These are phyloP conservation scores for Dillenia suffruticosa DNA, from an alignment of 164 flowering plant genomes.

Conservation along the genomic window DNA sequence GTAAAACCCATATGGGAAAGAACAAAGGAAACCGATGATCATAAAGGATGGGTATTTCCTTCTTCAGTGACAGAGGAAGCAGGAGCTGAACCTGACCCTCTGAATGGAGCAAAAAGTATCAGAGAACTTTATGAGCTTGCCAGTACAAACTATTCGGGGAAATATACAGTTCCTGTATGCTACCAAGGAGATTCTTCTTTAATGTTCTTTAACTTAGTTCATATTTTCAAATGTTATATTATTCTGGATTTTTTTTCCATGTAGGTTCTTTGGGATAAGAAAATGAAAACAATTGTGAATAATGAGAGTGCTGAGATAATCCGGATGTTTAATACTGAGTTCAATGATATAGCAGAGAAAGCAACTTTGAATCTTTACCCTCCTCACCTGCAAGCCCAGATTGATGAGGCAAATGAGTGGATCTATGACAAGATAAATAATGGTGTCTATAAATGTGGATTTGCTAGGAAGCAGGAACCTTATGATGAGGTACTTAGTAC, in stretches of 20 bases:
- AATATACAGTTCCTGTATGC: conserved; percentile 90
- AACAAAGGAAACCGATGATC: conserved; percentile 82
- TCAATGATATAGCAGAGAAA: conserved; percentile 81
- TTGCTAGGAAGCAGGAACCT: conserved; percentile 82
- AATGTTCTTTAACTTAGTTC: not conserved
- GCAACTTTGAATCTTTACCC: conserved; percentile 80
- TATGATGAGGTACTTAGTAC: conserved; percentile 55
- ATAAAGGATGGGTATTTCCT: conserved; percentile 97
- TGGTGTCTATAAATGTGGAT: conserved; percentile 94
- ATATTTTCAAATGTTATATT: not conserved
- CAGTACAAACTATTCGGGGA: conserved; percentile 75
- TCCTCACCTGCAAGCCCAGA: conserved; percentile 48
- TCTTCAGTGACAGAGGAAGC: conserved; percentile 53
- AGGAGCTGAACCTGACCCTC: conserved; percentile 77
- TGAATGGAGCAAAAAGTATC: conserved; percentile 70
- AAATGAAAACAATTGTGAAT: conserved; percentile 77
- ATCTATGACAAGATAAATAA: conserved; percentile 72
- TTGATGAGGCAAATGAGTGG: conserved; percentile 82
- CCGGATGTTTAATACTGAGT: conserved; percentile 86
- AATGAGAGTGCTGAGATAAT: conserved; percentile 93
- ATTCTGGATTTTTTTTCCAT: not conserved
- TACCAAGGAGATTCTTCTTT: not conserved
- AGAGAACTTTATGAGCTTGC: conserved; percentile 87
- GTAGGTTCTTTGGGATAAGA: conserved; percentile 95
- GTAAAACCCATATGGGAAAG: conserved; percentile 84